Base-by-base conservation (phyloP, 1,139 yeast genomes). In the Yamadazyma atlantica region DNA sequence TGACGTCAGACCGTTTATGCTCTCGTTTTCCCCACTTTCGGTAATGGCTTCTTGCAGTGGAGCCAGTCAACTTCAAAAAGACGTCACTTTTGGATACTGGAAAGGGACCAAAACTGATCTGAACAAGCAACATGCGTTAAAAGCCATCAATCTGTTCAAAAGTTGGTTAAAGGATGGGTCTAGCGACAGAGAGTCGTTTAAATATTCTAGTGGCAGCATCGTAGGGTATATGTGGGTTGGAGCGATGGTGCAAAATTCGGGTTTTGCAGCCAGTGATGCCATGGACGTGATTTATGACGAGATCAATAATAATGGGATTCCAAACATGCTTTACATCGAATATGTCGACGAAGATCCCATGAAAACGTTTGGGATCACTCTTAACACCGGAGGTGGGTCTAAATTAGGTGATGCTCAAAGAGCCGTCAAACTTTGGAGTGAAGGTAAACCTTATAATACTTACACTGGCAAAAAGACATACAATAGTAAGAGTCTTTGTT, bases 161-260 rank as follows among this genome's bases (percentile, higher is more conserved):
- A 33, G 33, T 6, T 43, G 44, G 45, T 37, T 46, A 13, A 34
- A 30, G 11, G 24, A 33, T n/a, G 30, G 30, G 9, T 31, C 23
- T 26, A 25, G 44, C 8, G 15, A 39, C 9, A 33, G 42, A 32
- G 43, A 44, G 35, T 41, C 50, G 2, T 44, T 44, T 30, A 39
- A 40, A 15, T 35, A 33, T 28, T 4, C 16, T 3, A 29, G 29
- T n/a, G 49, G 46, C 16, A 31, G 35, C 18, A 29, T 44, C 15
- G 24, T 40, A 11, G 51, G 48, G 4, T 48, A 43, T 32, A 39
- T 48, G 42, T 48, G 51, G 51, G 49, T 45, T 18, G 51, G 51
- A 18, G 37, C 44, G 21, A 45, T 40, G 45, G 42, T 48, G n/a
- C 46, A 46, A 32, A 48, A 48, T 31, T 29, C 43, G n/a, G 51